A percentile compares a stretch with the other conserved stretches of the same genome.
These are phyloP conservation scores for Herpotrichia juniperi DNA, from an alignment of 2,329 filamentous ascomycete genomes.

Conservation along the genomic window DNA sequence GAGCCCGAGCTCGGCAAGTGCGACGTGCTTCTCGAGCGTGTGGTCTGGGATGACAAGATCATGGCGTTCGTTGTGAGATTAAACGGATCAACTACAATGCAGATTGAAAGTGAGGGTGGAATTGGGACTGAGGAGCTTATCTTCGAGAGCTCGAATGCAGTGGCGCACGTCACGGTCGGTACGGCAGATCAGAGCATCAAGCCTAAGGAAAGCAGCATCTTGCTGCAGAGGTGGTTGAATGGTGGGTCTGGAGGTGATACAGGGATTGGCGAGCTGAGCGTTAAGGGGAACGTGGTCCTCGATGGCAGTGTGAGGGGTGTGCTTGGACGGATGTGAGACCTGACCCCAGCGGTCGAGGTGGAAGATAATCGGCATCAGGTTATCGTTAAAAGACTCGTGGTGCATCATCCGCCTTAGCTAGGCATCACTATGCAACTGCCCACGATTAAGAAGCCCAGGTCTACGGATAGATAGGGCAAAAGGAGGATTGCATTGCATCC, in stretches of 20 bases:
- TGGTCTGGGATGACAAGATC: conserved; percentile 84
- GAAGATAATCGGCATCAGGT: background rate
- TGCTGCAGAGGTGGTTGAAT: conserved; percentile 78
- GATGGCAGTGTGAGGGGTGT: conserved; percentile 60
- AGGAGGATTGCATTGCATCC: background rate
- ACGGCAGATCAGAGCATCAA: conserved; percentile 78
- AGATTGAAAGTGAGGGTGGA: conserved; percentile 22
- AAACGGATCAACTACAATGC: conserved; percentile 32
- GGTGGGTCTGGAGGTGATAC: conserved; percentile 57
- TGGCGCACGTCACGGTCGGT: conserved; percentile 89
- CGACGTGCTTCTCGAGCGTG: conserved; percentile 64
- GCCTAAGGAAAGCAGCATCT: conserved; percentile 90
- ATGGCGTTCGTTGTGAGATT: conserved; percentile 88
- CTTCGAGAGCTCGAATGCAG: conserved; percentile 71
- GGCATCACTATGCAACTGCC: too few species aligned
- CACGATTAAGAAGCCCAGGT: too few species aligned
- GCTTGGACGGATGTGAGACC: conserved; percentile 28
- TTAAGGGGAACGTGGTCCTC: conserved; percentile 62
- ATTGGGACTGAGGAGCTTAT: conserved; percentile 54
- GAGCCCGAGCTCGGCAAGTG: conserved; percentile 67
- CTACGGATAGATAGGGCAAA: background rate
- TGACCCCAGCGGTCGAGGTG: background rate
- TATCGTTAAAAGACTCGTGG: too few species aligned
- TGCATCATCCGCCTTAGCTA: too few species aligned
- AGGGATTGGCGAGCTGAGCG: conserved; percentile 61